Conservation (phyloP, 345 rosid species). For the Cochlearia excelsa region DNA sequence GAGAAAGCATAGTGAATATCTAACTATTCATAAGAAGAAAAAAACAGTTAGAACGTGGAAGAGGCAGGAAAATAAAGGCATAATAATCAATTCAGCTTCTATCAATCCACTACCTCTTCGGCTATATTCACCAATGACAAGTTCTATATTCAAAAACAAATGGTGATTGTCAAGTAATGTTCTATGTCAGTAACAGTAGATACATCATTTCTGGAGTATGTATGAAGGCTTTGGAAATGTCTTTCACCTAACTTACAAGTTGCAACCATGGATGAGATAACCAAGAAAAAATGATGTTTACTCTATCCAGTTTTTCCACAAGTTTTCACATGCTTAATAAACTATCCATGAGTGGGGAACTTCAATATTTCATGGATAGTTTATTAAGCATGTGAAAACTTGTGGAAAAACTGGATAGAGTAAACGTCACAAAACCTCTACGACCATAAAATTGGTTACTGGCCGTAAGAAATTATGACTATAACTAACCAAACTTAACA, state of each 20-base stretch:
- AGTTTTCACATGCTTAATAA: neutral
- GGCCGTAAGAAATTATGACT: conserved; percentile 22
- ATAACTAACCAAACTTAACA: conserved; percentile 35
- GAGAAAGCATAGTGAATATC: neutral
- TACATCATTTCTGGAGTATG: conserved; percentile 9
- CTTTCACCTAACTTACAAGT: conserved; percentile 20
- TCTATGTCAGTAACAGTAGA: neutral
- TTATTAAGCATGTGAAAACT: neutral
- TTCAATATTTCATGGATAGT: neutral
- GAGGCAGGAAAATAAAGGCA: neutral
- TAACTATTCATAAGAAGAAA: too few relatives aligned
- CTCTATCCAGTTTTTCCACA: conserved; percentile 16
- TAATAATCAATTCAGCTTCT: conserved; percentile 12
- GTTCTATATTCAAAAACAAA: conserved; percentile 7
- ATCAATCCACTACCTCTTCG: neutral
- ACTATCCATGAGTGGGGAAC: neutral
- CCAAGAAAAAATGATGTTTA: conserved; percentile 20
- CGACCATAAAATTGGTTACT: conserved; percentile 29
- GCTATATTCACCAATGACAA: conserved; percentile 8
- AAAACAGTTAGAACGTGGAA: neutral
- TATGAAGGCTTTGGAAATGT: conserved; percentile 7
- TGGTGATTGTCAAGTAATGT: neutral
- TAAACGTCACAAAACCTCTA: conserved; percentile 25
- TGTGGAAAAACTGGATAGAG: conserved; percentile 16
- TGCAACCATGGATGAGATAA: conserved; percentile 8